Percentiles rank a stretch among this genome's conserved stretches.
Conservation (phyloP, 2,329 filamentous ascomycete genomes). For the Fusarium multiceps region DNA sequence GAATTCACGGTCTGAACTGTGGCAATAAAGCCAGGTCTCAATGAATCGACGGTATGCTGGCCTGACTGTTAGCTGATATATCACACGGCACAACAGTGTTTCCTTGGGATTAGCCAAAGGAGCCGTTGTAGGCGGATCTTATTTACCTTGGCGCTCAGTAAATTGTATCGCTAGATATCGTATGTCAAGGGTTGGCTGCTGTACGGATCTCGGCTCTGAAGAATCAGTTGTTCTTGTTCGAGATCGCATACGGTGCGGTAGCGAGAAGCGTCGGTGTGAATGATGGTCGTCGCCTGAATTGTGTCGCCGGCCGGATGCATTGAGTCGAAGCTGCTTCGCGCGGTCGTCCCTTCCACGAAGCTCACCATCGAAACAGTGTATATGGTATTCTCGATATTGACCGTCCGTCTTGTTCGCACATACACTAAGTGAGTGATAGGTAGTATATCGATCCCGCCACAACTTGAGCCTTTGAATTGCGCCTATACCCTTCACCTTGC, state of each 20-base stretch:
- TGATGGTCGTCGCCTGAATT: slow-evolving; percentile 54
- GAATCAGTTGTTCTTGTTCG: slow-evolving; percentile 49
- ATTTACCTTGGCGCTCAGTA: slow-evolving; percentile 58
- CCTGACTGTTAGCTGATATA: slow-evolving; percentile 43
- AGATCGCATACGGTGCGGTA: slow-evolving; percentile 57
- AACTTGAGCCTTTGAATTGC: slow-evolving; percentile 65
- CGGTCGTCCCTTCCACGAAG: slow-evolving; percentile 59
- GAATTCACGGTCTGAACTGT: slow-evolving; percentile 60
- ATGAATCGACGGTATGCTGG: slow-evolving; percentile 57
- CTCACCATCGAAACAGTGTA: slow-evolving; percentile 61
- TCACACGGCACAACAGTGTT: slow-evolving; percentile 11
- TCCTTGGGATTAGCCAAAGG: slow-evolving; percentile 3
- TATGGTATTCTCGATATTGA: slow-evolving; percentile 60
- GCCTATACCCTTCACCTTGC: slow-evolving; percentile 62
- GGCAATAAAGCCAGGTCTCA: slow-evolving; percentile 59
- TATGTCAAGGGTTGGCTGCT: slow-evolving; percentile 53
- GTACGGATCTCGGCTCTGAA: slow-evolving; percentile 42
- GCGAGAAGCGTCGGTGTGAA: slow-evolving; percentile 55
- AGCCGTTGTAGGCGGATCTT: slow-evolving; percentile 10
- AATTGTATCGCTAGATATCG: slow-evolving; percentile 63
- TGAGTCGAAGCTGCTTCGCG: slow-evolving; percentile 58
- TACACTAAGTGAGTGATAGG: slow-evolving; percentile 60
- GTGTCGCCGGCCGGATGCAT: slow-evolving; percentile 54
- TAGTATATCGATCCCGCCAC: slow-evolving; percentile 62
- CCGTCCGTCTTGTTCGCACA: slow-evolving; percentile 60